Base-by-base conservation (phyloP, 768 basidiomycete species). In the Suillus clintonianus region DNA sequence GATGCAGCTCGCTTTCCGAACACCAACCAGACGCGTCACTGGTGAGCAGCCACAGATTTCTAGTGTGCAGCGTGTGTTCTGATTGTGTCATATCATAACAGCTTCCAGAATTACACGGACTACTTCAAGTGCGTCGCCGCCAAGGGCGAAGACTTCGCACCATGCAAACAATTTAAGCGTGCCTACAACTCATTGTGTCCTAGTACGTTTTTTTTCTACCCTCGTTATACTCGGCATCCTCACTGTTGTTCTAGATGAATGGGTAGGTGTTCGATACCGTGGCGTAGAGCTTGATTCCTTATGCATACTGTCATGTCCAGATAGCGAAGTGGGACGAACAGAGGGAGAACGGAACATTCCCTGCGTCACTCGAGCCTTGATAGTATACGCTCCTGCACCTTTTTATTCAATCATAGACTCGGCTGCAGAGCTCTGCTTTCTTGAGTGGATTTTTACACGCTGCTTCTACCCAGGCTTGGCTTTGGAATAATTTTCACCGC, bases 101-200 rank as follows among this genome's bases (percentile, higher is more conserved):
- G 91, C 80, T 92, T 88, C 86, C 94, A 97, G 81, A 95, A 97
- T 83, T 99, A 96, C 78, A 91, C 92, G 65, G 97, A 99, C 80
- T 98, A 97, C 85, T 95, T 96, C 89, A 97, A 97, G 79, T 99
- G 97, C 78, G 80, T 98, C 70, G 79, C 91, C 70, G 96, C 96
- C 70, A 99, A 97, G 82, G 97, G 97, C 69, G 97, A 99, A 70
- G 97, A 98, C 64, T 99, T 89, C 76, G 88, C 90, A n/a, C 95
- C 97, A 2, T 99, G 97, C 90, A 95, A 95, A 82, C 96, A 97
- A 79, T 99, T 99, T 88, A 92, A 91, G 82, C 87, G 88, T 77
- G 93, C 93, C 34, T 99, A 95, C 84, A 86, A 94, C 83, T 95
- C 96, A 47, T 87, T 99, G 64, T 99, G 97, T 81, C 97, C 97